Percentiles rank a stretch among this genome's conserved stretches.
Conservation (phyloP, 2,329 filamentous ascomycete species). For the Cordyceps pruinosa region DNA sequence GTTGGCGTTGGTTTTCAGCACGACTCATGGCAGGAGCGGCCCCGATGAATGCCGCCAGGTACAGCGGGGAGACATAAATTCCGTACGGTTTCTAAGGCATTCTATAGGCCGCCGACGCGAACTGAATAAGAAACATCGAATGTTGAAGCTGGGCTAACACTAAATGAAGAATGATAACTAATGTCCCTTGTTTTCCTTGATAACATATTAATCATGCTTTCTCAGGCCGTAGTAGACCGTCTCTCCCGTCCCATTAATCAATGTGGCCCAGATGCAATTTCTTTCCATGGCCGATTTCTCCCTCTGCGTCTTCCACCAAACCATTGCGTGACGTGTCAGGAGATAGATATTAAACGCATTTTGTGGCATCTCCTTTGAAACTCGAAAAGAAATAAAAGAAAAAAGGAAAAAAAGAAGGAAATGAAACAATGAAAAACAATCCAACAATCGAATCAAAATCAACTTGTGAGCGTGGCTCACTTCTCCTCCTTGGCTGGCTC, state of each 20-base stretch:
- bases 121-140: not conserved
- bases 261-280: not conserved
- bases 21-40: too few relatives aligned
- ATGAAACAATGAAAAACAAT: not conserved
- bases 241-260: slow-evolving; percentile 1
- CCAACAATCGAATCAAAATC: slow-evolving; percentile 45
- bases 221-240: not conserved
- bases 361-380: not conserved
- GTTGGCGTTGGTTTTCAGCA: too few relatives aligned
- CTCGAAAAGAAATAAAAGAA: not conserved
- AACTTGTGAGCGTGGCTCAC: slow-evolving; percentile 75
- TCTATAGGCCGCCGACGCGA: too few relatives aligned
- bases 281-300: not conserved
- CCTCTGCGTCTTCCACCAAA: not conserved
- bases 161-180: slow-evolving; percentile 4
- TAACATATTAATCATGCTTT: not conserved
- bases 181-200: not conserved
- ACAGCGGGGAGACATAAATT: too few relatives aligned
- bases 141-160: not conserved
- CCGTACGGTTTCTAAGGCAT: too few relatives aligned
- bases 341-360: not conserved
- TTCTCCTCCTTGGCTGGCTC: slow-evolving; percentile 61
- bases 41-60: too few relatives aligned
- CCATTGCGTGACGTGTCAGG: not conserved
- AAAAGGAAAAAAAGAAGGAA: not conserved